Percentiles rank a stretch among this genome's conserved stretches.
Evolutionary conservation across 345 rosid genomes (phyloP).

Genomic region (Lepidium africanum): DNA sequence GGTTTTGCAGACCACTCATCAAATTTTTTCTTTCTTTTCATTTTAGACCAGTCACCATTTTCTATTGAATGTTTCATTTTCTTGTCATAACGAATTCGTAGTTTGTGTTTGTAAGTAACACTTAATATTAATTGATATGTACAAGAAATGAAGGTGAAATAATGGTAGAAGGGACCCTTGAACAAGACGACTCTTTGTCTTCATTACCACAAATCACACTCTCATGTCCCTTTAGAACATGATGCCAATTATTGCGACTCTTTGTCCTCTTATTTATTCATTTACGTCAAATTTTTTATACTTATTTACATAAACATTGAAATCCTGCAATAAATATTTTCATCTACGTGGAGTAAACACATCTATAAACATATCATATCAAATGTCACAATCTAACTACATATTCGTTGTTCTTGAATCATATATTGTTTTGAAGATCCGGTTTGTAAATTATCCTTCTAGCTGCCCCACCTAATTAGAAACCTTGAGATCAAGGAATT

Average conservation of each 20-base stretch:
- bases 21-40: not conserved
- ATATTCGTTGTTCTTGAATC: not conserved
- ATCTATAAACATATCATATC: conserved; percentile 1
- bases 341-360: conserved; percentile 11
- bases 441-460: not conserved
- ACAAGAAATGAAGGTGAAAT: conserved; percentile 6
- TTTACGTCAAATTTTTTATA: not conserved
- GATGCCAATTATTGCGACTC: not conserved
- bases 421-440: not conserved
- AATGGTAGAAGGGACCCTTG: conserved; percentile 17
- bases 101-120: not conserved
- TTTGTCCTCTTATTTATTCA: not conserved
- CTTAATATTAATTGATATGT: not conserved
- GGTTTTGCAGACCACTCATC: not conserved
- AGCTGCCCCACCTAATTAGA: not conserved
- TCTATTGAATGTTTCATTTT: not conserved
- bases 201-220: conserved; percentile 5
- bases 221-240: conserved; percentile 16
- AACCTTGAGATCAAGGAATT: not conserved
- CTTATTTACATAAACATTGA: not conserved
- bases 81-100: not conserved
- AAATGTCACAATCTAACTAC: not conserved
- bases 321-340: conserved; percentile 2
- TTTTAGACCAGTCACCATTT: not conserved
- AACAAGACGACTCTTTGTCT: conserved; percentile 19